phyloP scores from a whole-genome alignment of 2,329 filamentous ascomycete species.

The Fusarium sp. region DNA sequence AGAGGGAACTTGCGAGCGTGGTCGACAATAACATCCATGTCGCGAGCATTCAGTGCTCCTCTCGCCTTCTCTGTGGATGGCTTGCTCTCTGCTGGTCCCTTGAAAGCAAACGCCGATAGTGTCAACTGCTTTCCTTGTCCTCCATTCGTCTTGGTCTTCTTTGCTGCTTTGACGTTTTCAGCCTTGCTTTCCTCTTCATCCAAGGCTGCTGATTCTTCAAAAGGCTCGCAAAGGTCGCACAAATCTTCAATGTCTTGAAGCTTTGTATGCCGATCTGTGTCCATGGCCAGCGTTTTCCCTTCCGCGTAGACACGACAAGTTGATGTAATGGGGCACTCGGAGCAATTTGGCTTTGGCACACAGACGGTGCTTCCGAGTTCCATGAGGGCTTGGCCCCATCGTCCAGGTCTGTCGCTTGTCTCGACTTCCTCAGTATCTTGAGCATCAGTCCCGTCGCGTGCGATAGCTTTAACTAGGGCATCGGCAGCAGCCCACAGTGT shows the following conservation, averaged over 20 bases:
- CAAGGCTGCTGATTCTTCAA: slow-evolving; percentile 49
- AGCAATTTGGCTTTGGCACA: slow-evolving; percentile 66
- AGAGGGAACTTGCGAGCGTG: slow-evolving; percentile 63
- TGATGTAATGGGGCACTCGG: slow-evolving; percentile 58
- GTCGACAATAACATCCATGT: slow-evolving; percentile 50
- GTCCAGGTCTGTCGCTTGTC: slow-evolving; percentile 61
- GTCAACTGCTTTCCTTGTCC: slow-evolving; percentile 41
- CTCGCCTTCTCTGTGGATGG: slow-evolving; percentile 17
- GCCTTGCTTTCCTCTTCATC: slow-evolving; percentile 30
- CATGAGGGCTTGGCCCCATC: slow-evolving; percentile 73
- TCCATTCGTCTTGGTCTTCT: slow-evolving; percentile 21
- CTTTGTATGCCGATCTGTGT: slow-evolving; percentile 16
- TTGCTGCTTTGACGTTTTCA: slow-evolving; percentile 17
- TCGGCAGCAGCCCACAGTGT: slow-evolving; percentile 67
- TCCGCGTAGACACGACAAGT: slow-evolving; percentile 63
- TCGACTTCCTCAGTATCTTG: slow-evolving; percentile 39
- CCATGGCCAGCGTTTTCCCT: slow-evolving; percentile 49
- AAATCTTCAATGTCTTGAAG: slow-evolving; percentile 60
- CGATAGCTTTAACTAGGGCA: slow-evolving; percentile 62
- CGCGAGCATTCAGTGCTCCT: slow-evolving; percentile 20
- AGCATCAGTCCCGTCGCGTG: slow-evolving; percentile 48
- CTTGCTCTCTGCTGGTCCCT: slow-evolving; percentile 24
- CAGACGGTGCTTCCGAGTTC: slow-evolving; percentile 71
- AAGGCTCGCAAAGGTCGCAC: slow-evolving; percentile 59
- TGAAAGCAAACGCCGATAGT: slow-evolving; percentile 51